Conservation (phyloP, 345 rosid species). For the Citrus inodora region DNA sequence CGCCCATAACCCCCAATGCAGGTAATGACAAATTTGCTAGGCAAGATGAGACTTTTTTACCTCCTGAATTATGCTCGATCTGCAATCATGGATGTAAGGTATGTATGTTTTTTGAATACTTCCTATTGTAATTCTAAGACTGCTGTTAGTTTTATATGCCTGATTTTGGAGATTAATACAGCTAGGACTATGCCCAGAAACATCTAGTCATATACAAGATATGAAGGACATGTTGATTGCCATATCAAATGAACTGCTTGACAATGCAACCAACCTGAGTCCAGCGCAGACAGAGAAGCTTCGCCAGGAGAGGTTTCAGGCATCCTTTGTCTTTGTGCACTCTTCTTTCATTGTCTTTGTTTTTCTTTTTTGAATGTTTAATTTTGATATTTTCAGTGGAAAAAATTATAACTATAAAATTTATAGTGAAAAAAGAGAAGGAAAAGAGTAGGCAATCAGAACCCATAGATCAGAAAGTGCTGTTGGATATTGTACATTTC, state of each 20-base stretch:
- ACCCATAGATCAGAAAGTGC: neutral
- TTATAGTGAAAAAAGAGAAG: slow-evolving; percentile 5
- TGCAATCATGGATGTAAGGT: slow-evolving; percentile 87
- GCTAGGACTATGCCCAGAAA: slow-evolving; percentile 87
- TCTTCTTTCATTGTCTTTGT: slow-evolving; percentile 8
- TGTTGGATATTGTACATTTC: neutral
- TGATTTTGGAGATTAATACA: slow-evolving; percentile 40
- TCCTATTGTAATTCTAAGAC: slow-evolving; percentile 6
- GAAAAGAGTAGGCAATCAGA: slow-evolving; percentile 1
- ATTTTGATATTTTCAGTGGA: slow-evolving; percentile 5
- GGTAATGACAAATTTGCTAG: slow-evolving; percentile 33
- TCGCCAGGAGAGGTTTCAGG: slow-evolving; percentile 74
- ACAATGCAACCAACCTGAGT: slow-evolving; percentile 59
- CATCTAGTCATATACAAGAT: slow-evolving; percentile 66
- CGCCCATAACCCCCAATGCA: slow-evolving; percentile 48
- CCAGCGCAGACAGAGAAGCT: slow-evolving; percentile 66
- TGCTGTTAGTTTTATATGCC: slow-evolving; percentile 20
- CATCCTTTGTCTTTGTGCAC: neutral
- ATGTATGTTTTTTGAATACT: slow-evolving; percentile 15
- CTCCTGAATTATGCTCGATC: slow-evolving; percentile 59
- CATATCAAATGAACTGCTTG: slow-evolving; percentile 92
- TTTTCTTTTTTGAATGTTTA: neutral
- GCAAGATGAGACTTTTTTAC: slow-evolving; percentile 48
- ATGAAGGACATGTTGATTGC: slow-evolving; percentile 82
- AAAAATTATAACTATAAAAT: slow-evolving; percentile 6